These are phyloP conservation scores for Gymnopus androsaceus DNA, from an alignment of 1,284 basidiomycete genomes.

Conservation along the genomic window DNA sequence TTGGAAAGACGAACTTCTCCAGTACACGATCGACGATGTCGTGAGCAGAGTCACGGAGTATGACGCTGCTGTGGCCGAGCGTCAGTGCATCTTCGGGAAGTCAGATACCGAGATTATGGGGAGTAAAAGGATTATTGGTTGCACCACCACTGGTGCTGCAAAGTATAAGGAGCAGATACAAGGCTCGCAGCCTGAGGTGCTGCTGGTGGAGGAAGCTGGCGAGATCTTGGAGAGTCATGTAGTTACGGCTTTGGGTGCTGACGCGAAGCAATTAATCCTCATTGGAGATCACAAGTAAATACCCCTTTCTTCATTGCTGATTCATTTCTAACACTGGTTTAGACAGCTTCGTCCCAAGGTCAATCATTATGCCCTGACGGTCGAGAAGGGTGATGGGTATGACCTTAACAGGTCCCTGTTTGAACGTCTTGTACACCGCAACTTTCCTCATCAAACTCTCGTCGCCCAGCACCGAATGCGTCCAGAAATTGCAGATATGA, in stretches of 20 bases:
- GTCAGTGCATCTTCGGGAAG: slow-evolving; percentile 41
- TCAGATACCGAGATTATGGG: slow-evolving; percentile 38
- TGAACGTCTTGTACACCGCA: slow-evolving; percentile 61
- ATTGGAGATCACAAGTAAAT: slow-evolving; percentile 73
- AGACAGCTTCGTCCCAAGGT: slow-evolving; percentile 73
- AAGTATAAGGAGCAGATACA: slow-evolving; percentile 53
- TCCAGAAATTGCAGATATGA: slow-evolving; percentile 62
- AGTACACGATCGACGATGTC: slow-evolving; percentile 38
- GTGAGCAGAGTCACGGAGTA: slow-evolving; percentile 39
- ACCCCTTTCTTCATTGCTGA: neutral
- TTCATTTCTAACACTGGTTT: neutral
- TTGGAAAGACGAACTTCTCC: slow-evolving; percentile 46
- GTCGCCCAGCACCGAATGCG: slow-evolving; percentile 66
- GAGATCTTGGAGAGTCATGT: slow-evolving; percentile 71
- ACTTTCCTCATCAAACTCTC: slow-evolving; percentile 62
- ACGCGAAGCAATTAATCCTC: slow-evolving; percentile 55
- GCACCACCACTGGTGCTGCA: slow-evolving; percentile 68
- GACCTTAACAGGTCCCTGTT: slow-evolving; percentile 68
- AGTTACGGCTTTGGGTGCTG: slow-evolving; percentile 50
- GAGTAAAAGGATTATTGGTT: slow-evolving; percentile 60
- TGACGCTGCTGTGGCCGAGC: slow-evolving; percentile 38
- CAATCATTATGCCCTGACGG: slow-evolving; percentile 59
- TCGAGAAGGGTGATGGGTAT: slow-evolving; percentile 66
- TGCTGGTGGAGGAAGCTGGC: slow-evolving; percentile 70
- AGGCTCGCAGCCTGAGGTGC: slow-evolving; percentile 45